Conservation (phyloP, 2,329 filamentous ascomycete genomes). For the Nannizzia gypsea region DNA sequence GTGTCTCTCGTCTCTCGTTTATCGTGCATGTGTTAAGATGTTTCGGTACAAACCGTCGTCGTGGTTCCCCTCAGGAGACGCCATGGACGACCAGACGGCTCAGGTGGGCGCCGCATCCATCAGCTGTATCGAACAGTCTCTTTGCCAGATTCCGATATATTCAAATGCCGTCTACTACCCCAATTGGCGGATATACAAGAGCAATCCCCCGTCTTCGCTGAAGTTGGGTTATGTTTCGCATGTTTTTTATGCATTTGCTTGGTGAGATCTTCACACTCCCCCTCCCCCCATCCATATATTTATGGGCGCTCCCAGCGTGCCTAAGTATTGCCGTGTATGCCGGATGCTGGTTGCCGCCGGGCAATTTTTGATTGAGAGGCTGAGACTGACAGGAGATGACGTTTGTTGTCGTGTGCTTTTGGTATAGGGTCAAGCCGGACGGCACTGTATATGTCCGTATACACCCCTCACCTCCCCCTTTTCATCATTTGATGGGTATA, state of each 20-base stretch:
- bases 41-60: neutral
- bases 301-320: neutral
- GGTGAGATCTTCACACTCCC: constrained; percentile 25
- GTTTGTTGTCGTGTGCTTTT: neutral
- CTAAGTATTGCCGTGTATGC: neutral
- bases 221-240: constrained; percentile 68
- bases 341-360: neutral
- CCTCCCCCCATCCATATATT: neutral
- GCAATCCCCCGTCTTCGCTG: constrained; percentile 60
- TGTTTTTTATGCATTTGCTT: constrained; percentile 72
- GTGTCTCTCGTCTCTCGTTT: neutral
- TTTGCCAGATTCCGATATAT: constrained; percentile 26
- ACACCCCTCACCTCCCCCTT: constrained; percentile 16
- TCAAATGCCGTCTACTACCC: constrained; percentile 73
- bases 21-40: neutral
- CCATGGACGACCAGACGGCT: neutral
- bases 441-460: constrained; percentile 61
- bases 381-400: neutral
- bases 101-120: neutral
- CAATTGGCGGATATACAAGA: constrained; percentile 62
- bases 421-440: constrained; percentile 52
- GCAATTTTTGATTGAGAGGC: neutral
- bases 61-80: neutral
- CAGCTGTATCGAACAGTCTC: neutral
- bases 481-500: constrained; percentile 16